phyloP scores from a whole-genome alignment of 805 yeast species.

The Pichia rugopelliculosa region DNA sequence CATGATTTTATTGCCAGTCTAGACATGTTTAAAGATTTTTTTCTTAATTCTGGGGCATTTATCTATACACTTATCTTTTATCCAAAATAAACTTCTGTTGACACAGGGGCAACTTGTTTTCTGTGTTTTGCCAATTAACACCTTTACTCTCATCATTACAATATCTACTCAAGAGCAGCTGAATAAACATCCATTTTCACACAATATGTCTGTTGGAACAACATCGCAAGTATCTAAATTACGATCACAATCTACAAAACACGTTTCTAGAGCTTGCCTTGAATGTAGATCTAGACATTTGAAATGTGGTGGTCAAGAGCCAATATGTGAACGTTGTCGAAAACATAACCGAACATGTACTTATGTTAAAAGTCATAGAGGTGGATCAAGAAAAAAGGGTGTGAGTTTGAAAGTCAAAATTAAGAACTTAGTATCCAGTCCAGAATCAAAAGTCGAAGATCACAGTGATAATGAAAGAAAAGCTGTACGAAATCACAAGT shows the following conservation, averaged over 20 bases:
- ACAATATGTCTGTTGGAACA: background rate
- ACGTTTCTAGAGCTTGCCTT: constrained; percentile 42
- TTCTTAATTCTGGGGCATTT: too few species aligned
- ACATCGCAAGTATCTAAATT: background rate
- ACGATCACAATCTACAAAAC: constrained; percentile 17
- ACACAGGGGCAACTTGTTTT: background rate
- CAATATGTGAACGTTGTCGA: constrained; percentile 37
- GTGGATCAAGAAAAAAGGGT: constrained; percentile 48
- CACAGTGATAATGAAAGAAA: background rate
- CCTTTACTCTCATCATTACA: background rate
- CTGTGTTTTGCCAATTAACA: background rate
- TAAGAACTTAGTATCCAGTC: background rate
- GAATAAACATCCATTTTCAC: background rate
- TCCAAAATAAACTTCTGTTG: too few species aligned
- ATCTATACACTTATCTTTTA: too few species aligned
- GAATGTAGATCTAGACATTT: constrained; percentile 45
- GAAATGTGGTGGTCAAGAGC: constrained; percentile 43
- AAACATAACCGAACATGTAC: constrained; percentile 32
- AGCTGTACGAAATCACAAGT: constrained; percentile 1
- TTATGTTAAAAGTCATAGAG: constrained; percentile 45
- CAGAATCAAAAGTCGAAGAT: background rate
- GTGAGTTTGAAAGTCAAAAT: constrained; percentile 25
- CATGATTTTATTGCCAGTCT: too few species aligned
- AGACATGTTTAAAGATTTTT: too few species aligned
- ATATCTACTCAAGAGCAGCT: background rate